A percentile compares a stretch with the other conserved stretches of the same genome.
These are phyloP conservation scores for Fusarium sambucinum DNA, from an alignment of 2,329 filamentous ascomycete species.

Conservation along the genomic window DNA sequence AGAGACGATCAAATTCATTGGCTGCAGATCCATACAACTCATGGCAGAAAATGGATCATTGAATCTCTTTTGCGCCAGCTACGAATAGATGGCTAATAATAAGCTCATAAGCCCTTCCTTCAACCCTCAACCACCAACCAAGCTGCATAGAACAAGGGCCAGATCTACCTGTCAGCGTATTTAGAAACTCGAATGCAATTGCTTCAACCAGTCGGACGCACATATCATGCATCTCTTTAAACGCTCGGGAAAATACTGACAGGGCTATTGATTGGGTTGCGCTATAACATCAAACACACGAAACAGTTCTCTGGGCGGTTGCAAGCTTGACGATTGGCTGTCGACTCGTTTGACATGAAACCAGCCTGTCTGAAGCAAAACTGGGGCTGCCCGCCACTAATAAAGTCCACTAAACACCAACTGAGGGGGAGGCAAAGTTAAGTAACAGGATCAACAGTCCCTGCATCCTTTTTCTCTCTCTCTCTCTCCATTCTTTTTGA, in stretches of 20 bases:
- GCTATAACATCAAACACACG: slow-evolving; percentile 30
- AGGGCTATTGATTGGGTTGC: slow-evolving; percentile 25
- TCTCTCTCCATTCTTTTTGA: slow-evolving; percentile 18
- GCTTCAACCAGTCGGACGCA: slow-evolving; percentile 14
- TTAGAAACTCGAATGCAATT: slow-evolving; percentile 16
- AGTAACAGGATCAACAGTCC: slow-evolving; percentile 25
- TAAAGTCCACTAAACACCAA: not conserved
- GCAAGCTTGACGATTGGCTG: slow-evolving; percentile 30
- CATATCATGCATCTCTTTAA: slow-evolving; percentile 21
- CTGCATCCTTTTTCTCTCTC: slow-evolving; percentile 19
- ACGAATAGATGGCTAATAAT: slow-evolving; percentile 29
- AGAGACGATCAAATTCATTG: slow-evolving; percentile 27
- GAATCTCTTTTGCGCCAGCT: slow-evolving; percentile 18
- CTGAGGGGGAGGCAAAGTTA: slow-evolving; percentile 19
- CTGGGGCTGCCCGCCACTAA: slow-evolving; percentile 14
- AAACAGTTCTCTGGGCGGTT: slow-evolving; percentile 30
- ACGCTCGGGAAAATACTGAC: slow-evolving; percentile 28
- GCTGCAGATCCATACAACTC: slow-evolving; percentile 10
- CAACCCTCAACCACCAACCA: slow-evolving; percentile 30
- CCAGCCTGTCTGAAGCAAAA: slow-evolving; percentile 38
- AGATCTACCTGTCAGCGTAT: slow-evolving; percentile 18
- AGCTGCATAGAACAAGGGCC: slow-evolving; percentile 12
- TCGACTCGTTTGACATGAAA: slow-evolving; percentile 28
- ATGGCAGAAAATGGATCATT: not conserved
- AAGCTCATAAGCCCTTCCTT: slow-evolving; percentile 21